Conservation (phyloP, 768 basidiomycete genomes). For the Asterophora lycoperdoides region DNA sequence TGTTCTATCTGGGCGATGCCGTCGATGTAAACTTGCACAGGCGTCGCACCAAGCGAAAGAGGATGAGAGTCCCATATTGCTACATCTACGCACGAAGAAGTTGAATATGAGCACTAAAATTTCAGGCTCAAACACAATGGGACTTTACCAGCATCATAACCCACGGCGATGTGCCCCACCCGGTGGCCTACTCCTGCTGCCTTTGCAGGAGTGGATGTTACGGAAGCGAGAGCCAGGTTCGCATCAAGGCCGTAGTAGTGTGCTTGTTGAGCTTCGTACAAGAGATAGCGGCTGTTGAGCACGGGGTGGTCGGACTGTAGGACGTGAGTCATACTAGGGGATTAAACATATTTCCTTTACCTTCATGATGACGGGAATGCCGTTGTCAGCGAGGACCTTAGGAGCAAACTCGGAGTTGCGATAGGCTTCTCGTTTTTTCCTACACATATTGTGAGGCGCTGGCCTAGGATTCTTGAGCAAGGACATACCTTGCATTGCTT, state of each 20-base stretch:
- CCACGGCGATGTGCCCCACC: constrained; percentile 56
- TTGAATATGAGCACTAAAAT: no score
- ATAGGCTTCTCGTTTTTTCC: constrained; percentile 52
- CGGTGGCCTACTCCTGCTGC: constrained; percentile 66
- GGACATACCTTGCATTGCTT: constrained; percentile 43
- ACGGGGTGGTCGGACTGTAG: constrained; percentile 52
- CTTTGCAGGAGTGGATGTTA: constrained; percentile 61
- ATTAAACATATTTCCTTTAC: constrained; percentile 23
- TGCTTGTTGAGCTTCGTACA: constrained; percentile 69
- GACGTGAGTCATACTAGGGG: neutral
- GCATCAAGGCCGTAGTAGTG: constrained; percentile 61
- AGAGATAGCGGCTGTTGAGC: constrained; percentile 58
- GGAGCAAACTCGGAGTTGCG: constrained; percentile 72
- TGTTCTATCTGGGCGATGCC: constrained; percentile 61
- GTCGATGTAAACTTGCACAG: constrained; percentile 78
- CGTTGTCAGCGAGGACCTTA: constrained; percentile 60
- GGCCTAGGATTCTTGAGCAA: neutral
- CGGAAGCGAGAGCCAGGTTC: constrained; percentile 54
- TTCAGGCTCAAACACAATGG: no score
- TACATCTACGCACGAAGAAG: constrained; percentile 30
- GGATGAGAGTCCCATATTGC: constrained; percentile 77
- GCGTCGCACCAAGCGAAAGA: constrained; percentile 73
- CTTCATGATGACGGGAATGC: constrained; percentile 72
- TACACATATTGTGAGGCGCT: constrained; percentile 7
- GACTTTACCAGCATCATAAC: constrained; percentile 25